phyloP scores from a whole-genome alignment of 306 rosid species.

The Styphnolobium japonicum region DNA sequence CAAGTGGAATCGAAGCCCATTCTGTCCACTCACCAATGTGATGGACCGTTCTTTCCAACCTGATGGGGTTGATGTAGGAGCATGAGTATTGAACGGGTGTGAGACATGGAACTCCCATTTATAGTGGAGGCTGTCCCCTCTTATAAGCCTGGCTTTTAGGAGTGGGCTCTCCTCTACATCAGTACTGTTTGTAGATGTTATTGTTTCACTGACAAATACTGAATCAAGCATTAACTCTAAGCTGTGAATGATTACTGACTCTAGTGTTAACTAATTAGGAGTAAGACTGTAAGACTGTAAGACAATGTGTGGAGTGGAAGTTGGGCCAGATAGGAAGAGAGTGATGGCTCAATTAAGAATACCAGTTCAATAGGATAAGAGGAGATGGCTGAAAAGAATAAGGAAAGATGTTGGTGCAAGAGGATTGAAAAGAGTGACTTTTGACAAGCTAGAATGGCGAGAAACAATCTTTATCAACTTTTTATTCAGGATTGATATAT shows the following conservation, averaged over 20 bases:
- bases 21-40: neutral
- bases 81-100: neutral
- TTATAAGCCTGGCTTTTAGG: neutral
- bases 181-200: neutral
- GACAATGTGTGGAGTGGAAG: neutral
- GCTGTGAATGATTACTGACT: conserved; percentile 6
- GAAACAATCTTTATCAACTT: neutral
- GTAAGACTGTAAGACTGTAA: neutral
- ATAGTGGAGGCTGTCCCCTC: neutral
- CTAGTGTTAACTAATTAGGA: neutral
- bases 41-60: neutral
- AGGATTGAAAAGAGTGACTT: neutral
- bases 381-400: conserved; percentile 4
- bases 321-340: neutral
- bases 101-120: neutral
- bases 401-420: neutral
- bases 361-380: neutral
- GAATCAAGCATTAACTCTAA: neutral
- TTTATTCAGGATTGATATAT: neutral
- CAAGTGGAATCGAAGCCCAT: neutral
- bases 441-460: neutral
- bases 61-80: neutral
- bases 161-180: neutral
- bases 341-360: neutral
- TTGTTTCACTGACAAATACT: neutral